Evolutionary conservation across 345 rosid genomes (phyloP), one percentile per base, ranked within the genome.

Genomic region (Gossypium ekmanianum): DNA sequence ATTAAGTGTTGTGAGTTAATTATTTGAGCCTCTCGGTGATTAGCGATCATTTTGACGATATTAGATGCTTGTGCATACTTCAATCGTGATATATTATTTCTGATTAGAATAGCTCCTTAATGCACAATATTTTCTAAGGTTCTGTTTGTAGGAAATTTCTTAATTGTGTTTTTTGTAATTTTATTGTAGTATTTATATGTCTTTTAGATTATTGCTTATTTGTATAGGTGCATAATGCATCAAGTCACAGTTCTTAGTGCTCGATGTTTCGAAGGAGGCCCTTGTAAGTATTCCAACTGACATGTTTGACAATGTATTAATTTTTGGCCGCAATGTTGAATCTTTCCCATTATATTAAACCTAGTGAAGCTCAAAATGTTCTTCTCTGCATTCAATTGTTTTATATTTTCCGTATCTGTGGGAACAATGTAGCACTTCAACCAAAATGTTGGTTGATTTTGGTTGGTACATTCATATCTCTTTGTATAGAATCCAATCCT

Each of bases 191-290:
- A 20, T 20, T 67, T 71, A 4, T 29, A 61, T 65, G 9, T 61
- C 43, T 12, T 64, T 57, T 70, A 65, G 70, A 66, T 70, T 75
- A 39, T 79, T 47, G 48, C 68, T 58, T 44, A 51, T 74, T 55
- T 64, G 11, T 68, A 29, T 74, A 77, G 77, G 52, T 66, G 41
- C 51, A 72, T 76, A 78, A 80, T 72, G 82, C 41, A 24, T 75
- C n/a, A 17, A 51, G 41, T 51, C 34, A 66, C 75, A 66, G 54
- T 55, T 71, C 6, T 43, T 75, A 73, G 74, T 59, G 54, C 68
- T 66, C 64, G 3, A 61, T 79, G 75, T 74, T 65, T 70, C 62
- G 29, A 80, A 77, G 83, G 84, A 67, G 62, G 59, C 74, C n/a
- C 44, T 51, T 17, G 79, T 82, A 83, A 77, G 79, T 71, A 67